Base-by-base conservation (phyloP, 257 asterid species). In the Solanum piurae region DNA sequence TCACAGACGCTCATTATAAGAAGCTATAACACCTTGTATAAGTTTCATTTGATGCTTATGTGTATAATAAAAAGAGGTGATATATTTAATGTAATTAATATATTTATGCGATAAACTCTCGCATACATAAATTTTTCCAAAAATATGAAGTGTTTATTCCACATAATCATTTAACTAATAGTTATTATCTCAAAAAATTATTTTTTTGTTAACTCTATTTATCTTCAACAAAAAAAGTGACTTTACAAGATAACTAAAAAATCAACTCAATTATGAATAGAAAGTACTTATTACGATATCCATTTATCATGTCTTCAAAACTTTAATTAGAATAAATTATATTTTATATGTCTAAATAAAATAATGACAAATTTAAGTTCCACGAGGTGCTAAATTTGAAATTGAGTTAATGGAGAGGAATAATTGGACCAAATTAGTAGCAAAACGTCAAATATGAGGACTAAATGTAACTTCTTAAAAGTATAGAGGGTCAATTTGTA, bases 161-260 rank as follows among this genome's bases (percentile, higher is more conserved):
- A 49, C 1, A 4, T 0, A 2, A 0, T 49, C 23, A 2, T 49
- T 49, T 49, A 14, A 14, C 1, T 13, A 49, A 49, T 49, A 49
- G 58, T 49, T 49, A 49, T 49, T 49, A 49, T 49, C 7, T 49
- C 2, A 49, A 46, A 12, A 46, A 46, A 36, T 4, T 1, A 36
- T 36, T 36, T 36, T 36, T 36, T 36, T 34, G 2, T 33, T 2
- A 44, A 0, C 12, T 5, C 1, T 1, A 46, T 46, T 13, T 4
- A 46, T 46, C 55, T 46, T 46, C 7, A 46, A 49, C 21, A 49
- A 46, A 49, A 49, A 49, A 5, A 49, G 1, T 49, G 3, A 49
- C 7, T 49, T 13, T 16, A 52, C 0, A 0, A 16, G 0, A 52
- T 6, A 52, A 52, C 0, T 16, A 3, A 52, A 0, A 18, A 52